A percentile compares a stretch with the other conserved stretches of the same genome.
phyloP scores from a whole-genome alignment of 768 basidiomycete species.

The Kwoniella dejecticola region DNA sequence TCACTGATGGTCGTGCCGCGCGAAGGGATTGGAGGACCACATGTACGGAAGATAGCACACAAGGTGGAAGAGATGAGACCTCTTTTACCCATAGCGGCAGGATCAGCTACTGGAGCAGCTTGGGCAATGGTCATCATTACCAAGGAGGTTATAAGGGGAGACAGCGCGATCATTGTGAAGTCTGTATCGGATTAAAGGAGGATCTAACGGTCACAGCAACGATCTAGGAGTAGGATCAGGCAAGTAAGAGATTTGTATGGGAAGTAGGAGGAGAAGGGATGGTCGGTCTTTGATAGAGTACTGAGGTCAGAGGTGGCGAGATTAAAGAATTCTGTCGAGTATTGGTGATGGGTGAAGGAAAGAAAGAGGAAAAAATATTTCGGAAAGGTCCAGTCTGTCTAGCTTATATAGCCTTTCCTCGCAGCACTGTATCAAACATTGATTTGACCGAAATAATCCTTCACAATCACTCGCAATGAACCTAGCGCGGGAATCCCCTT shows the following conservation, averaged over 20 bases:
- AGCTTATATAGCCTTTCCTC: background rate
- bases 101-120: background rate
- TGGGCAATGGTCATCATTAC: background rate
- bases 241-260: background rate
- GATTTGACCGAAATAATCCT: no score
- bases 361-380: background rate
- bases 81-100: background rate
- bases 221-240: background rate
- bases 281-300: background rate
- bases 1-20: background rate
- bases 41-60: no score
- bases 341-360: background rate
- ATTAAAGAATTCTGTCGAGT: background rate
- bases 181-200: background rate
- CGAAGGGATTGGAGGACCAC: background rate
- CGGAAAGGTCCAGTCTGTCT: background rate
- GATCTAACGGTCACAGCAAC: background rate
- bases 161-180: background rate
- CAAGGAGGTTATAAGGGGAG: background rate
- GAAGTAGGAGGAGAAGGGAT: background rate
- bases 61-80: background rate
- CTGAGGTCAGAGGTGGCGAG: background rate
- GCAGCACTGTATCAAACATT: background rate
- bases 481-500: no score
- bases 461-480: no score